These are phyloP conservation scores for Leishmania tarentolae DNA, from an alignment of 208 protist species.

Conservation along the genomic window DNA sequence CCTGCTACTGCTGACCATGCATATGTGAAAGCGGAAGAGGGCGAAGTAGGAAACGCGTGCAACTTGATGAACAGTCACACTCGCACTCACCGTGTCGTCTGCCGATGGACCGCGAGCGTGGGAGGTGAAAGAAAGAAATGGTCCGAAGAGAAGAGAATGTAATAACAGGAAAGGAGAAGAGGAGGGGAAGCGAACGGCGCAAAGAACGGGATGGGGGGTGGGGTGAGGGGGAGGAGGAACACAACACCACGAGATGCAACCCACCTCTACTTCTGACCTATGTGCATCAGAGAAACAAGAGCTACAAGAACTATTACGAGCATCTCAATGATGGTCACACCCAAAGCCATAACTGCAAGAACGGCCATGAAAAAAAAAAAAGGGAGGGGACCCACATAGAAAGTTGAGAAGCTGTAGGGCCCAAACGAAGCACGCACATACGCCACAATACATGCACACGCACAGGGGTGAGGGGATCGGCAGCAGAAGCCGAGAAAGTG, in stretches of 20 bases:
- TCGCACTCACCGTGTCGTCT: neutral
- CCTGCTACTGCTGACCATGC: neutral
- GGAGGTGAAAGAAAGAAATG: neutral
- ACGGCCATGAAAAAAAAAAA: neutral
- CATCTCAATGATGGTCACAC: neutral
- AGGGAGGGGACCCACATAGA: neutral
- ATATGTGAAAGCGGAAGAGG: neutral
- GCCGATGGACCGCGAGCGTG: neutral
- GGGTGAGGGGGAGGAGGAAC: neutral
- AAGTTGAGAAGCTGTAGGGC: neutral
- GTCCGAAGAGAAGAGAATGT: neutral
- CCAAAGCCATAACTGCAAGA: neutral
- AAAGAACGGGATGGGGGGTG: neutral
- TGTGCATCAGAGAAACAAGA: neutral
- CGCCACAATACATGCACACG: neutral
- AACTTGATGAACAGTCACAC: neutral
- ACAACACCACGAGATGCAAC: neutral
- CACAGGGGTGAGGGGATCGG: neutral
- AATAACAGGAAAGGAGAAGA: neutral
- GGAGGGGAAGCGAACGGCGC: neutral
- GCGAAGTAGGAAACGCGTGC: neutral
- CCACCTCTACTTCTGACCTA: neutral
- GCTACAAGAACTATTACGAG: neutral
- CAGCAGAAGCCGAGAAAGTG: neutral
- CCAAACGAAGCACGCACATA: neutral